Percentiles rank a stretch among this genome's conserved stretches.
Evolutionary conservation across 148 eudicot genomes (phyloP).

Genomic region (Dianthus caryophyllus): DNA sequence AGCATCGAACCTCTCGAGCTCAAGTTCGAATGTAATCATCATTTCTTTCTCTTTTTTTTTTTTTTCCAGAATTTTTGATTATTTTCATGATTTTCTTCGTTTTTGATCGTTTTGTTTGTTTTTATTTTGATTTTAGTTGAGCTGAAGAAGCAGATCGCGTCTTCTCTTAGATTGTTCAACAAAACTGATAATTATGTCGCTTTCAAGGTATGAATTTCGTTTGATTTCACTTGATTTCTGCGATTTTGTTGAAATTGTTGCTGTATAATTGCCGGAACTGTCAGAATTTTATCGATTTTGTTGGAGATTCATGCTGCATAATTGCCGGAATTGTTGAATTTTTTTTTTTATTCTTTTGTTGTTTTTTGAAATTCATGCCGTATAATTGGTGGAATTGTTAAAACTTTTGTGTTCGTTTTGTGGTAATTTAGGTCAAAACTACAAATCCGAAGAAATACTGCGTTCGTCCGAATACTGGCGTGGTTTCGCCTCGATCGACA

Average conservation of each 20-base stretch:
- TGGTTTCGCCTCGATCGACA: slow-evolving; percentile 61
- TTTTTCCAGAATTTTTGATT: slow-evolving; percentile 3
- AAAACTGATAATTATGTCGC: slow-evolving; percentile 71
- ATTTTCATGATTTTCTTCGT: no score
- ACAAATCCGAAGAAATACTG: slow-evolving; percentile 89
- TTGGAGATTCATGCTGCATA: background rate
- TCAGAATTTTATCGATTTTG: background rate
- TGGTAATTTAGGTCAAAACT: slow-evolving; percentile 54
- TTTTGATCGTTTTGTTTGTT: background rate
- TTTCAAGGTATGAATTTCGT: slow-evolving; percentile 54
- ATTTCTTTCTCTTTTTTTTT: background rate
- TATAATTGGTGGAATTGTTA: background rate
- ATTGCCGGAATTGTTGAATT: background rate
- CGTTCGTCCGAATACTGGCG: slow-evolving; percentile 77
- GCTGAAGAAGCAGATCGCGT: slow-evolving; percentile 92
- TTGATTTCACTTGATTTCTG: background rate
- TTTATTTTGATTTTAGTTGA: slow-evolving; percentile 49
- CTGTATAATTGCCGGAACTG: background rate
- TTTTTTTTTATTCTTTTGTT: background rate
- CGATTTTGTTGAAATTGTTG: background rate
- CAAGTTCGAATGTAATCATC: slow-evolving; percentile 54
- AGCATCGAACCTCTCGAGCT: slow-evolving; percentile 77
- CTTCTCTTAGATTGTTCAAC: slow-evolving; percentile 61
- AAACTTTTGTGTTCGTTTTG: background rate
- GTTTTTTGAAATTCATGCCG: background rate